These are phyloP conservation scores for Salix viminalis DNA, from an alignment of 345 rosid genomes.

Conservation along the genomic window DNA sequence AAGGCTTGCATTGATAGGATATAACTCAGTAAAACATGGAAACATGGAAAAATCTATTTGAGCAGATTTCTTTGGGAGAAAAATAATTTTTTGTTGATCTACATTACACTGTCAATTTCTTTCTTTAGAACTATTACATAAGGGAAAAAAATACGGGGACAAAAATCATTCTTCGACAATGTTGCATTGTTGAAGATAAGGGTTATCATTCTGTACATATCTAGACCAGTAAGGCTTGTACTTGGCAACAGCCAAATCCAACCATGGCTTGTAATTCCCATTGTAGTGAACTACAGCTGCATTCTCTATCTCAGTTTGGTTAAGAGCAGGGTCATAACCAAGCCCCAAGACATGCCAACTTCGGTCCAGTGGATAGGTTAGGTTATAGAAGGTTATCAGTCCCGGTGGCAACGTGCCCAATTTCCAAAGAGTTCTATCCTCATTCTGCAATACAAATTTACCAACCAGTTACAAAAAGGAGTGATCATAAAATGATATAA, in stretches of 20 bases:
- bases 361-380: constrained; percentile 73
- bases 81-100: background rate
- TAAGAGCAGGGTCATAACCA: constrained; percentile 96
- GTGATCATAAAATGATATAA: background rate
- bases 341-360: constrained; percentile 93
- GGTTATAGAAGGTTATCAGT: constrained; percentile 86
- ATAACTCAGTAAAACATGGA: background rate
- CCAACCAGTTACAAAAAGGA: constrained; percentile 7
- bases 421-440: constrained; percentile 96
- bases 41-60: background rate
- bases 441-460: constrained; percentile 57
- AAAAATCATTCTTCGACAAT: constrained; percentile 33
- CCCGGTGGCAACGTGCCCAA: constrained; percentile 96
- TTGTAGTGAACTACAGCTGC: constrained; percentile 94
- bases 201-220: constrained; percentile 64
- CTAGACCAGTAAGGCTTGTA: constrained; percentile 86
- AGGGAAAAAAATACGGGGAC: background rate
- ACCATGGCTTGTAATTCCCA: constrained; percentile 97
- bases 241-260: constrained; percentile 80
- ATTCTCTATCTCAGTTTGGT: constrained; percentile 77
- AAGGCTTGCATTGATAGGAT: background rate
- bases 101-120: background rate
- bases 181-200: constrained; percentile 65
- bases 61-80: background rate
- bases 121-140: background rate